These are phyloP conservation scores for Pichia norvegensis DNA, from an alignment of 1,139 yeast species.

Conservation along the genomic window DNA sequence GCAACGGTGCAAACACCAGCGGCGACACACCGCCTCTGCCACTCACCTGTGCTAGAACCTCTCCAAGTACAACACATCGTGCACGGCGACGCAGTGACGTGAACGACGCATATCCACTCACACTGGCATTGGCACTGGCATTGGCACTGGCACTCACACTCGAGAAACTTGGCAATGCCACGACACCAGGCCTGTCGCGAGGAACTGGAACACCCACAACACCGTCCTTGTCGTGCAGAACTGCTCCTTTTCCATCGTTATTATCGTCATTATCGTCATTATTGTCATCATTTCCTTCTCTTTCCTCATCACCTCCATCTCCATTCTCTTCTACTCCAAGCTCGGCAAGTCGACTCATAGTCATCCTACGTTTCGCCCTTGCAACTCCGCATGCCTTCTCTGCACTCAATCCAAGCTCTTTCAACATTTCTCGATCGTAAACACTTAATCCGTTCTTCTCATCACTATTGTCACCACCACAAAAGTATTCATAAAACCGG, in stretches of 20 bases:
- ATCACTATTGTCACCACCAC: constrained; percentile 61
- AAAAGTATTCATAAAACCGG: constrained; percentile 63
- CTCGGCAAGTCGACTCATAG: constrained; percentile 11
- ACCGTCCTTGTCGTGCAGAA: neutral
- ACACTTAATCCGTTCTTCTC: constrained; percentile 15
- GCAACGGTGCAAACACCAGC: constrained; percentile 1
- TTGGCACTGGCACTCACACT: neutral
- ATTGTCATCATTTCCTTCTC: neutral
- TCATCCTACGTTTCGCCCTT: constrained; percentile 7
- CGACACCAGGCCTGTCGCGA: neutral
- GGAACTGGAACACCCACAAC: neutral
- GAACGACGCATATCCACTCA: no score
- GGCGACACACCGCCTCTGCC: neutral
- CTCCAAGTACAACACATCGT: constrained; percentile 82
- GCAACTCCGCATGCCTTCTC: neutral
- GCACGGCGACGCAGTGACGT: constrained; percentile 68
- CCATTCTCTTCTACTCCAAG: constrained; percentile 9
- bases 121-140: constrained; percentile 2
- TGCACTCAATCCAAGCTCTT: constrained; percentile 2
- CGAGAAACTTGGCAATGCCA: neutral
- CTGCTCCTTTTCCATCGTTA: neutral
- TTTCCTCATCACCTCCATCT: neutral
- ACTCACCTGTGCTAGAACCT: constrained; percentile 49
- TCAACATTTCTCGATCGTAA: neutral
- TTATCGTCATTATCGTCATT: neutral